Evolutionary conservation across 1,139 yeast species (phyloP), one percentile per base, ranked within the genome.

Genomic region (Spencermartinsiella ligniputridi): DNA sequence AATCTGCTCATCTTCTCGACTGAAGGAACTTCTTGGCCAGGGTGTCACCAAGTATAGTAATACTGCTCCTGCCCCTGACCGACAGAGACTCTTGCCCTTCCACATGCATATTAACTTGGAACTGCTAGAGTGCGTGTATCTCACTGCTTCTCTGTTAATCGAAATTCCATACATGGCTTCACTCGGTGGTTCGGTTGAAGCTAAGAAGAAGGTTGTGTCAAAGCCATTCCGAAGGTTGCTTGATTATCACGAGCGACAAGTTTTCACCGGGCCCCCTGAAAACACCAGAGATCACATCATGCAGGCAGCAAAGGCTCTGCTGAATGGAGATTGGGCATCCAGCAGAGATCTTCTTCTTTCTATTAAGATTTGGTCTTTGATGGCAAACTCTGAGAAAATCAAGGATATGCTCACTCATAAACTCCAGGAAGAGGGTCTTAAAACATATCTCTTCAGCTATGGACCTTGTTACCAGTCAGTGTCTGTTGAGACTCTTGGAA

Each of bases 71-170:
- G 67, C 71, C 17, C 77, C 75, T 52, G 92, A 83, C 63, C 84
- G 79, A 62, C 95, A 84, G 66, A 84, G 90, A 64, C 78, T 89
- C 65, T 76, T 92, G 63, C 99, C 99, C 49, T 94, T 86, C 84
- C 98, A 94, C 70, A 90, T 88, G 84, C 99, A 94, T 71, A 89
- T 94, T 67, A 94, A 94, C 69, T 75, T 90, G 60, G 98, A 94
- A 72, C 79, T 94, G 58, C 77, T 94, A 59, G 98, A 94, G 70
- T 85, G 95, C 65, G 96, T 87, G 46, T 90, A 85, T 73, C 79
- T 89, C 75, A 92, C 97, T 11, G 76, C 90, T 51, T 87, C 96
- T 35, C 74, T 94, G 68, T 78, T 94, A 63, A 79, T 88, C 58
- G 98, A 94, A 71, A 83, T 92, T 51, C 98, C 99, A 39, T 80